These are phyloP conservation scores for Naegleria lovaniensis DNA, from an alignment of 208 protist species.

Conservation along the genomic window DNA sequence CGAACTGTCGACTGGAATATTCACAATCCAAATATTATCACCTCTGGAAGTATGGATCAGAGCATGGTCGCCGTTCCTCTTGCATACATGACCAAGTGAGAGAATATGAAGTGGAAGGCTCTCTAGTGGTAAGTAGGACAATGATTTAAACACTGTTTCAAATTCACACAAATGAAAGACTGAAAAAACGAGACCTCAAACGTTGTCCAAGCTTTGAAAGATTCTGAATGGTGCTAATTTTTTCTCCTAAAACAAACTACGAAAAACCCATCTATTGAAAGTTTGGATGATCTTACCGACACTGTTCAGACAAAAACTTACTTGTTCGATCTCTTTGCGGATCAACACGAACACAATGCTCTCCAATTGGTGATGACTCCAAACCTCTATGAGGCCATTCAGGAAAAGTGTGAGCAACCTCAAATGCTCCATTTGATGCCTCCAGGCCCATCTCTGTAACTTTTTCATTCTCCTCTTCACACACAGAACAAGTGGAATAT, in stretches of 20 bases:
- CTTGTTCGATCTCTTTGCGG: not conserved
- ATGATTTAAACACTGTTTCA: too few relatives aligned
- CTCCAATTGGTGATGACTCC: not conserved
- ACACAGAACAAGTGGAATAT: conserved; percentile 80
- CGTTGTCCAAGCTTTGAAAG: not conserved
- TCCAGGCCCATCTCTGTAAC: conserved; percentile 50
- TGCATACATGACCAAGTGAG: not conserved
- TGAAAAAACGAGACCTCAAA: not conserved
- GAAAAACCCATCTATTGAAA: not conserved
- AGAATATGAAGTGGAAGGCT: not conserved
- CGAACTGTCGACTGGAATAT: conserved; percentile 10
- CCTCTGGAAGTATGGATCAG: not conserved
- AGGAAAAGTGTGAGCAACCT: not conserved
- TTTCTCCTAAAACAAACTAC: not conserved
- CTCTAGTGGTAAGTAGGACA: not conserved
- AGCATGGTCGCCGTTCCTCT: not conserved
- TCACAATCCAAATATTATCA: not conserved
- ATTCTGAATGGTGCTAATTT: too few relatives aligned
- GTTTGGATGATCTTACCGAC: too few relatives aligned
- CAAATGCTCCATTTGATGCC: not conserved
- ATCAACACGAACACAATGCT: not conserved
- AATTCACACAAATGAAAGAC: not conserved
- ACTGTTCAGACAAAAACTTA: not conserved
- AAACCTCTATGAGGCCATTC: conserved; percentile 5
- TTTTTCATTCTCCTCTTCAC: conserved; percentile 75